Conservation (phyloP, 192 early-diverging fungal species). For the Rhizoclosmatium sp. region DNA sequence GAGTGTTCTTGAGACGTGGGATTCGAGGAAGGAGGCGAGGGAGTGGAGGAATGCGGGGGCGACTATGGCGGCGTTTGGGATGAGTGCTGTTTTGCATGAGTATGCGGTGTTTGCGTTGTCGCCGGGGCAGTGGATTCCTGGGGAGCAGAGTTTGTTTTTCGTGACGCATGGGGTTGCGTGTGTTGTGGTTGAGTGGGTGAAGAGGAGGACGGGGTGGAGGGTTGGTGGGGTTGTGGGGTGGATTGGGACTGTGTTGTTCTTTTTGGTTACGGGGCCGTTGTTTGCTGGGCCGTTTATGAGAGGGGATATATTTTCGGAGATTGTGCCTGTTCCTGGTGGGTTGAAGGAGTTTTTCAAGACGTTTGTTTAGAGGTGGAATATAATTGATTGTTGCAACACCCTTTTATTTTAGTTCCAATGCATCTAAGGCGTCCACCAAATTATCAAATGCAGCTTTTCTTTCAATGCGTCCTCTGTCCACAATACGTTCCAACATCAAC, state of each 20-base stretch:
- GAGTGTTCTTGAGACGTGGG: not conserved
- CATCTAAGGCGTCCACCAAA: too few relatives aligned
- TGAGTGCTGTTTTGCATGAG: constrained; percentile 8
- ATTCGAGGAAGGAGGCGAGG: not conserved
- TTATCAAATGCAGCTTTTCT: too few relatives aligned
- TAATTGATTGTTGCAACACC: not conserved
- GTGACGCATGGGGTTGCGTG: constrained; percentile 13
- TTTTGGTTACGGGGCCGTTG: not conserved
- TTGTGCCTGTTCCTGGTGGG: not conserved
- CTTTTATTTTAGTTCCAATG: not conserved
- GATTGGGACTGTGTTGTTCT: not conserved
- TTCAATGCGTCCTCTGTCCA: too few relatives aligned
- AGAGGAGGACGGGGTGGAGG: not conserved
- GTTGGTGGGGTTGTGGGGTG: not conserved
- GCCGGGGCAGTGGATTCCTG: not conserved
- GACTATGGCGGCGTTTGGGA: not conserved
- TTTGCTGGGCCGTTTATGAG: not conserved
- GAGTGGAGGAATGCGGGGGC: not conserved
- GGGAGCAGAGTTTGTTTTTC: constrained; percentile 3
- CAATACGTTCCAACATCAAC: too few relatives aligned
- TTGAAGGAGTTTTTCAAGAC: constrained; percentile 4
- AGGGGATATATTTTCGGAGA: not conserved
- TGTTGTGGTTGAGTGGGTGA: not conserved
- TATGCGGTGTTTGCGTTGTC: constrained; percentile 2
- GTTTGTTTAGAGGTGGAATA: not conserved